Evolutionary conservation across 805 yeast species (phyloP), one percentile per base, ranked within the genome.

Genomic region (Metschnikowia reukaufii): DNA sequence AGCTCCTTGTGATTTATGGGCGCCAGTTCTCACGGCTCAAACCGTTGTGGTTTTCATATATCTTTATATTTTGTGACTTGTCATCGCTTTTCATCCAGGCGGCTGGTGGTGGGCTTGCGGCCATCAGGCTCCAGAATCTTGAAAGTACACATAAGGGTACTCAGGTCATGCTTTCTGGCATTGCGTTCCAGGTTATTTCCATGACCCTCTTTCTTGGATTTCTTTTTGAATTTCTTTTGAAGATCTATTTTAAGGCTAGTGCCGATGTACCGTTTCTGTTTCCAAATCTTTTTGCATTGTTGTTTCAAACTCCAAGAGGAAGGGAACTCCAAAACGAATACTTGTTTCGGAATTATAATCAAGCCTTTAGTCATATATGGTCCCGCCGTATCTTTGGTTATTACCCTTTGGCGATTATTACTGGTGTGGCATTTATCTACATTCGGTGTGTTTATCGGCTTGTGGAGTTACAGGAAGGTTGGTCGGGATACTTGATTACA

Each of bases 391-490:
- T 62, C 2, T 81, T 81, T 59, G 57, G 63, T 9, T 67, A 59
- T 39, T 77, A 75, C 53, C 79, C 83, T 1, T 18, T 70, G 7
- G 76, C 71, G 0, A 59, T 83, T 15, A 56, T 78, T 1, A n/a
- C 65, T 3, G 70, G 84, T 1, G 80, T 82, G 4, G 18, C 78
- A 2, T 73, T 81, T 36, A 73, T 88, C 19, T 83, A 78, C 51
- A 69, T 79, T 23, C 77, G 96, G 59, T 85, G 91, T 54, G 69
- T 83, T 35, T 88, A 86, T 65, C 77, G 96, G 60, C 74, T 87
- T 25, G 74, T 79, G 32, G 96, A 89, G 64, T 70, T 89, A 48
- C 64, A 82, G 2, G 81, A 82, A 58, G 92, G 91, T 12, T 87
- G 91, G 85, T 49, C 59, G 6, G 92, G 96, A 1, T 71, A 64